phyloP scores from a whole-genome alignment of 2,329 filamentous ascomycete genomes.

The Raffaelea deltoideospora region DNA sequence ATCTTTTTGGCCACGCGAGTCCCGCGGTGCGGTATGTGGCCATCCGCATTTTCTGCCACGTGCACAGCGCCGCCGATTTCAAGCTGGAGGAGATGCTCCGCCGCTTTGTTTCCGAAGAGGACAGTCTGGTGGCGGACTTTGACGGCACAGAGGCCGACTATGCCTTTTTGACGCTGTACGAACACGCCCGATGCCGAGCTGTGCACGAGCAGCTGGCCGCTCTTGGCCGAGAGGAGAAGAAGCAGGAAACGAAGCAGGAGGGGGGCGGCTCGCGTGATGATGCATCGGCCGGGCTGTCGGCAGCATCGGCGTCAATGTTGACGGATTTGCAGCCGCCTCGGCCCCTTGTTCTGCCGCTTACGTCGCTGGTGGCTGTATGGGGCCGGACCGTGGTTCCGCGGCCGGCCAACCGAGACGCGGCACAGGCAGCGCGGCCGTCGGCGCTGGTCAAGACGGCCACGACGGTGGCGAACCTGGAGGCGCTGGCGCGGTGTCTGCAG shows the following conservation, averaged over 20 bases:
- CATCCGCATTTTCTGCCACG: slow-evolving; percentile 63
- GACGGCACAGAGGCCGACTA: slow-evolving; percentile 69
- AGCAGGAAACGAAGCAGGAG: slow-evolving; percentile 14
- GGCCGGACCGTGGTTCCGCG: slow-evolving; percentile 53
- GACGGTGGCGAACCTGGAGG: slow-evolving; percentile 55
- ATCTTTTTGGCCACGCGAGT: slow-evolving; percentile 46
- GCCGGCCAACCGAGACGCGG: slow-evolving; percentile 27
- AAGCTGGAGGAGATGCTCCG: slow-evolving; percentile 58
- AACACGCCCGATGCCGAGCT: slow-evolving; percentile 39
- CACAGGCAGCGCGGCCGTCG: slow-evolving; percentile 23
- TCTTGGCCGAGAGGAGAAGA: slow-evolving; percentile 28
- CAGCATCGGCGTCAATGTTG: no score
- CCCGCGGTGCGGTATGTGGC: slow-evolving; percentile 62
- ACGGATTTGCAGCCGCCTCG: background rate
- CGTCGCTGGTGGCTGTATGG: slow-evolving; percentile 47
- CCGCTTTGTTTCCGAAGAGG: slow-evolving; percentile 45
- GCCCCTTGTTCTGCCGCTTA: slow-evolving; percentile 25
- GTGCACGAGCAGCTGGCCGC: no score
- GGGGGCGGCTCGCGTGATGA: no score
- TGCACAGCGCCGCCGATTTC: slow-evolving; percentile 65
- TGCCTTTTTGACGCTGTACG: slow-evolving; percentile 49
- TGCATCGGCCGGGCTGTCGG: no score
- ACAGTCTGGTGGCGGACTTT: slow-evolving; percentile 51
- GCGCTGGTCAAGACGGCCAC: slow-evolving; percentile 56
- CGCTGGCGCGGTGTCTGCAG: slow-evolving; percentile 53